Evolutionary conservation across 306 rosid genomes (phyloP).

Genomic region (apple (Malus domestica)): ASM211411v1 NC_041794.1:5673001-5673500

Average conservation of each 20-base stretch:
- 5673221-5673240: neutral
- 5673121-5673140: conserved; percentile 61
- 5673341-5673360: conserved; percentile 92
- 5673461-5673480: conserved; percentile 2
- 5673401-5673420: conserved; percentile 79
- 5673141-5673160: conserved; percentile 55
- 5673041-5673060: neutral
- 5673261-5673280: neutral
- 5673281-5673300: conserved; percentile 28
- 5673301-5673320: conserved; percentile 53
- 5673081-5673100: conserved; percentile 60
- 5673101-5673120: conserved; percentile 61
- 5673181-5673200: neutral
- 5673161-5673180: conserved; percentile 46
- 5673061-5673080: conserved; percentile 96
- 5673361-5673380: conserved; percentile 94
- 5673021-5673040: neutral
- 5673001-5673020: neutral
- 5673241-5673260: neutral
- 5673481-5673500: neutral
- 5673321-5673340: conserved; percentile 57
- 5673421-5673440: neutral
- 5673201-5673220: neutral
- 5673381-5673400: conserved; percentile 98
- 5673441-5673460: neutral